These are phyloP conservation scores for Wickerhamomyces queroliae DNA, from an alignment of 805 yeast species.

Conservation along the genomic window DNA sequence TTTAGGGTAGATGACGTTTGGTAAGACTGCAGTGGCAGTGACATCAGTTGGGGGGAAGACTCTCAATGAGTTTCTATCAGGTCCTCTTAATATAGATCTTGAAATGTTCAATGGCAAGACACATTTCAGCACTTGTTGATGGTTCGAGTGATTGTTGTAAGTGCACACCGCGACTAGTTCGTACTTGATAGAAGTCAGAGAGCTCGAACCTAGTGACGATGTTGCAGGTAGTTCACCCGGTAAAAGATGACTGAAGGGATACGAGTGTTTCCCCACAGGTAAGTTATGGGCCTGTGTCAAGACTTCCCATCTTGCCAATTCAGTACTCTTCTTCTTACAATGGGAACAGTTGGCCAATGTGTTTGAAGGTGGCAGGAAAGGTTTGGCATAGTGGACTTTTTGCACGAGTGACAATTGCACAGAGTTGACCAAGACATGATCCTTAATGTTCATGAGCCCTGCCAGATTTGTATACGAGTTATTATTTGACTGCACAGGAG, in stretches of 20 bases:
- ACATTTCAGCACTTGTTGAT: constrained; percentile 33
- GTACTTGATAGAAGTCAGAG: constrained; percentile 55
- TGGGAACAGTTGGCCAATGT: constrained; percentile 47
- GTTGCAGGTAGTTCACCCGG: constrained; percentile 90
- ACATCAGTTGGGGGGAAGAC: constrained; percentile 95
- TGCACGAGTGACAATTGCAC: constrained; percentile 72
- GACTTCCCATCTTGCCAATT: constrained; percentile 86
- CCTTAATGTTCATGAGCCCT: constrained; percentile 24
- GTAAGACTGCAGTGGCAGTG: constrained; percentile 80
- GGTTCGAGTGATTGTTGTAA: constrained; percentile 31
- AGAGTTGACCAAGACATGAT: constrained; percentile 44
- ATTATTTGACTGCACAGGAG: constrained; percentile 16
- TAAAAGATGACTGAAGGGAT: constrained; percentile 84
- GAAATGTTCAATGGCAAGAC: constrained; percentile 64
- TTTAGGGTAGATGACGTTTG: constrained; percentile 85
- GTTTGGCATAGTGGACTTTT: constrained; percentile 57
- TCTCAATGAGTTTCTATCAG: constrained; percentile 80
- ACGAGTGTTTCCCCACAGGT: constrained; percentile 68
- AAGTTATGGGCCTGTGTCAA: constrained; percentile 53
- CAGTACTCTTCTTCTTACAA: constrained; percentile 50
- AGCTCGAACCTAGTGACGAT: constrained; percentile 46
- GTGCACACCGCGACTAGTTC: constrained; percentile 60
- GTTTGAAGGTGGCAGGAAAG: constrained; percentile 52
- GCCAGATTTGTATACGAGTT: constrained; percentile 22
- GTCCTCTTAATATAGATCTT: constrained; percentile 74